These are phyloP conservation scores for Ensete glaucum DNA, from an alignment of 176 grass and related monocot genomes.

Conservation along the genomic window DNA sequence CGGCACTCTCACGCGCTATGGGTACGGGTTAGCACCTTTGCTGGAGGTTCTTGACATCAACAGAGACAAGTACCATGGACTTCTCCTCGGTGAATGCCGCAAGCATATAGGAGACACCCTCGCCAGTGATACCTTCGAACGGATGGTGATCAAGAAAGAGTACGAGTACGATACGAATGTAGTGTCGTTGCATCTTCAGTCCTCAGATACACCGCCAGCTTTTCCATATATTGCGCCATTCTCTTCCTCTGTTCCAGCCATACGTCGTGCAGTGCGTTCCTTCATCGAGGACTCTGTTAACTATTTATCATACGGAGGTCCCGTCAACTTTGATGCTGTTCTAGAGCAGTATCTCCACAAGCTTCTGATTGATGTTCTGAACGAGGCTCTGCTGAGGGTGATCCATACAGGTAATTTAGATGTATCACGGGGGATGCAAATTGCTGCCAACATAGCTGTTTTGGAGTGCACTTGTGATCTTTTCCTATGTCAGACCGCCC, in stretches of 20 bases:
- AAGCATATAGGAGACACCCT: constrained; percentile 46
- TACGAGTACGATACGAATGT: constrained; percentile 60
- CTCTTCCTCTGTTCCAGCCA: constrained; percentile 72
- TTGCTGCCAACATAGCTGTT: constrained; percentile 63
- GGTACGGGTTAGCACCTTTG: constrained; percentile 37
- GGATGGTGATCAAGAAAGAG: constrained; percentile 61
- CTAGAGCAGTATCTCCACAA: constrained; percentile 77
- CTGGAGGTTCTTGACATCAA: constrained; percentile 55
- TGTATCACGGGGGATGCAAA: constrained; percentile 60
- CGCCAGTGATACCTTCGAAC: constrained; percentile 42
- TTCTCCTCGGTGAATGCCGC: constrained; percentile 53
- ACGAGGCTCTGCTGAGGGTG: constrained; percentile 52
- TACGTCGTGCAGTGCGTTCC: constrained; percentile 51
- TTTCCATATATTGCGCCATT: constrained; percentile 66
- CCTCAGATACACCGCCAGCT: constrained; percentile 31
- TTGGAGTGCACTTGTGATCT: constrained; percentile 73
- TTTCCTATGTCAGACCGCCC: constrained; percentile 63
- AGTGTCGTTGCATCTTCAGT: constrained; percentile 52
- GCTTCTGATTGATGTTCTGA: constrained; percentile 78
- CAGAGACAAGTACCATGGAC: constrained; percentile 52
- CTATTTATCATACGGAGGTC: constrained; percentile 57
- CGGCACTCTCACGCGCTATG: constrained; percentile 43
- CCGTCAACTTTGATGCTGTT: constrained; percentile 47
- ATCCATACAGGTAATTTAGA: constrained; percentile 50
- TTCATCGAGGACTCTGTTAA: constrained; percentile 75